A percentile compares a stretch with the other conserved stretches of the same genome.
Conservation (phyloP, 257 asterid species). For the Primulina eburnea region DNA sequence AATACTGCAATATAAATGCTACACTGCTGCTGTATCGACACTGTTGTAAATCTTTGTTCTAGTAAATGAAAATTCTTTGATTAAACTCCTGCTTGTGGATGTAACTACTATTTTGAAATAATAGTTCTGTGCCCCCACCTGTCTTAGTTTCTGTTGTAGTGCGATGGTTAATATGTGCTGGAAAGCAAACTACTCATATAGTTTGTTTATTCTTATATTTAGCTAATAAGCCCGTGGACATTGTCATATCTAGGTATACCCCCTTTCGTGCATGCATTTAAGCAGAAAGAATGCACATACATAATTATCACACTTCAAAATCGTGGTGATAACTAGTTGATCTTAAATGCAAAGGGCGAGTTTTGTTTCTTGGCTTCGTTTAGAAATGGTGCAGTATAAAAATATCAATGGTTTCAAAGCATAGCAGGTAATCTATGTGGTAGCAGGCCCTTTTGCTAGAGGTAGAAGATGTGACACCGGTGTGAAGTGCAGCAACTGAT, state of each 20-base stretch:
- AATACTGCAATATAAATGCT: neutral
- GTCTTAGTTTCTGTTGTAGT: neutral
- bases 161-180: neutral
- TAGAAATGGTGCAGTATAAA: neutral
- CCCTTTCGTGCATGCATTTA: neutral
- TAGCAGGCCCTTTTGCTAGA: neutral
- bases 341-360: neutral
- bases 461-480: neutral
- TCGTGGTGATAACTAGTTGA: neutral
- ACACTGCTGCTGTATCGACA: slow-evolving; percentile 23
- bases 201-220: neutral
- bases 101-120: neutral
- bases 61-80: slow-evolving; percentile 24
- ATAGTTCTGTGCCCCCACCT: neutral
- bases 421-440: neutral
- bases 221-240: too few species aligned
- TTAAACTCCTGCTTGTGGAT: neutral
- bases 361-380: neutral
- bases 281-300: neutral
- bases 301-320: too few species aligned
- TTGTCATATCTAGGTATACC: neutral
- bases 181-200: neutral
- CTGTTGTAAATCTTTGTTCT: slow-evolving; percentile 28
- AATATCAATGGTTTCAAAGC: neutral
- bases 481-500: neutral